Conservation (phyloP, 164 flowering plant species). For the Platanus orientalis region DNA sequence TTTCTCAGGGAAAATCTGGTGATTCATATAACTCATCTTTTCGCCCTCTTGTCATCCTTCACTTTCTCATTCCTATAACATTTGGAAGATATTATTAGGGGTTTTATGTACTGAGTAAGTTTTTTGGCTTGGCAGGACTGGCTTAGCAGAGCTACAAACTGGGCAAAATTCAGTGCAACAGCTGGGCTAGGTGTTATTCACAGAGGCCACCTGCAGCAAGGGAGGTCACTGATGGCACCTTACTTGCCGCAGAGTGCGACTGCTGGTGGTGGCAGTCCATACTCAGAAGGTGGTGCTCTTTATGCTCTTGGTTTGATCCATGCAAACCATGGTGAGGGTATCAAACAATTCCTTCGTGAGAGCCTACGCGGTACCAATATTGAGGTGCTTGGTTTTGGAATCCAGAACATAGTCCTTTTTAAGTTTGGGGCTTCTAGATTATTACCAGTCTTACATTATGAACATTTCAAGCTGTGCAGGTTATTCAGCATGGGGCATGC, state of each 20-base stretch:
- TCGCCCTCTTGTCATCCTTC: neutral
- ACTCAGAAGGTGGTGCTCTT: constrained; percentile 93
- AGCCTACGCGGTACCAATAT: constrained; percentile 78
- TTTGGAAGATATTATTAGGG: too few species aligned
- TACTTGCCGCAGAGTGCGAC: constrained; percentile 88
- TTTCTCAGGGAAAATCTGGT: constrained; percentile 91
- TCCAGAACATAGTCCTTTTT: neutral
- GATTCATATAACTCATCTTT: constrained; percentile 6
- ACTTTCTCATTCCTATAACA: neutral
- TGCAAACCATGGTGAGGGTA: constrained; percentile 97
- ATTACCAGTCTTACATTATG: neutral
- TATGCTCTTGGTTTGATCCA: constrained; percentile 91
- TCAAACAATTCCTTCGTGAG: constrained; percentile 84
- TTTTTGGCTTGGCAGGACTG: constrained; percentile 51
- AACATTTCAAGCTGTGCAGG: constrained; percentile 36
- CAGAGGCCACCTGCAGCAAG: constrained; percentile 87
- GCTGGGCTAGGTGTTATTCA: constrained; percentile 94
- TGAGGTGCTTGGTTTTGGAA: constrained; percentile 44
- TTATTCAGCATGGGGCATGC: constrained; percentile 94
- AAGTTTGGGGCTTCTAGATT: neutral
- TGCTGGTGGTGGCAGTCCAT: constrained; percentile 89
- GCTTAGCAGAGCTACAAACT: constrained; percentile 91
- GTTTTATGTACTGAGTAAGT: neutral
- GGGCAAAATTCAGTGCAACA: constrained; percentile 97
- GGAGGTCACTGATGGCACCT: constrained; percentile 91